Evolutionary conservation across 176 grass and related monocot species (phyloP).

Genomic region (Zea luxurians): DNA sequence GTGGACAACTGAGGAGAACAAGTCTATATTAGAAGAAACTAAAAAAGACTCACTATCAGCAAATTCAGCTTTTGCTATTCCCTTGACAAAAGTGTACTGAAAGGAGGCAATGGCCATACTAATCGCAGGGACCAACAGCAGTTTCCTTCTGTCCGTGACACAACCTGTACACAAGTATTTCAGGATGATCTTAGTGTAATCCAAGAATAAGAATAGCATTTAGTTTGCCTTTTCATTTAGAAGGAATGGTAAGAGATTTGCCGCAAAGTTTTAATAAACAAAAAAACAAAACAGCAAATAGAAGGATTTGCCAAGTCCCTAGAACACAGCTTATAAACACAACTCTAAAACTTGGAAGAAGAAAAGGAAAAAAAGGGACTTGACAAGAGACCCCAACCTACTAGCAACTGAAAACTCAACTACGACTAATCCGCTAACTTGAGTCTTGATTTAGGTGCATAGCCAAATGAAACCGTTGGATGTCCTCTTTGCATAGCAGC

Average conservation of each 20-base stretch:
- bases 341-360: background rate
- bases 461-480: background rate
- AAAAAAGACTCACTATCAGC: constrained; percentile 71
- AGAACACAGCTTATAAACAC: background rate
- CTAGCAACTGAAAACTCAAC: background rate
- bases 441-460: background rate
- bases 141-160: constrained; percentile 52
- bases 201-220: constrained; percentile 10
- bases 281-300: background rate
- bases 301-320: background rate
- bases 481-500: background rate
- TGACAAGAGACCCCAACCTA: background rate
- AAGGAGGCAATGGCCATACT: constrained; percentile 48
- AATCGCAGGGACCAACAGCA: constrained; percentile 62
- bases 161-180: constrained; percentile 43
- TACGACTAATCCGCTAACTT: background rate
- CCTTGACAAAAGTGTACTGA: constrained; percentile 43
- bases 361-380: background rate
- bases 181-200: background rate
- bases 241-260: background rate
- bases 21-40: background rate
- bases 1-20: background rate
- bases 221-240: background rate
- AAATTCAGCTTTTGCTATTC: constrained; percentile 63
- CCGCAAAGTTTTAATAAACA: background rate